Conservation (phyloP, 169 alveolate species). For the Cryptosporidium viatorum region DNA sequence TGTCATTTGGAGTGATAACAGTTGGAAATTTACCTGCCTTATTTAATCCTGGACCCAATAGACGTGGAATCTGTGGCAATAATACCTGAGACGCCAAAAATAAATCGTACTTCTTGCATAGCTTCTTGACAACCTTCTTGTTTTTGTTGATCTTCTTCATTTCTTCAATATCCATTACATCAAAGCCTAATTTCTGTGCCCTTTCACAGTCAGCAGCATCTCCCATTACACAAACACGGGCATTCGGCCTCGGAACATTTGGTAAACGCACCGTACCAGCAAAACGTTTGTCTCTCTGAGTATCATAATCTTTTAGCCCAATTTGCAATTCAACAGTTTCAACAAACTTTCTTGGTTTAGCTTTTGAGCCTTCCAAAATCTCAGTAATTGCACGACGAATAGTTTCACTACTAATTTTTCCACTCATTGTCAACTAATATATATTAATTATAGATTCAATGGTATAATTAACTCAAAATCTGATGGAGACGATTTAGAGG, state of each 20-base stretch:
- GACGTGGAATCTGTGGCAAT: slow-evolving; percentile 98
- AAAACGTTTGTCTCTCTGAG: slow-evolving; percentile 99
- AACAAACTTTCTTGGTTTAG: slow-evolving; percentile 94
- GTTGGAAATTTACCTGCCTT: slow-evolving; percentile 99
- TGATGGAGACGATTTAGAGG: not conserved
- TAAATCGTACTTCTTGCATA: slow-evolving; percentile 95
- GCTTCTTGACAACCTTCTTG: slow-evolving; percentile 97
- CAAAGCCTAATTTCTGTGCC: slow-evolving; percentile 96
- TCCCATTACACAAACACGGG: slow-evolving; percentile 98
- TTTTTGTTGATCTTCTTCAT: slow-evolving; percentile 99
- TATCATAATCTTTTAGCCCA: slow-evolving; percentile 99
- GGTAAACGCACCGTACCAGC: slow-evolving; percentile 98
- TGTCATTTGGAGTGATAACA: slow-evolving; percentile 96
- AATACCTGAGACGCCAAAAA: slow-evolving; percentile 98
- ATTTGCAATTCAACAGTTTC: slow-evolving; percentile 99
- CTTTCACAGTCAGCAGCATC: slow-evolving; percentile 99
- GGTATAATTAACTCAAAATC: not conserved
- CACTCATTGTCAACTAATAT: slow-evolving; percentile 32
- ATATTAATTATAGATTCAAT: not conserved
- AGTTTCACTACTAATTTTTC: slow-evolving; percentile 56
- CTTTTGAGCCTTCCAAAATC: slow-evolving; percentile 92
- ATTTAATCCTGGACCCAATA: slow-evolving; percentile 98
- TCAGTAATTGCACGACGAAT: slow-evolving; percentile 89
- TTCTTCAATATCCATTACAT: slow-evolving; percentile 96
- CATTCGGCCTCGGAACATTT: slow-evolving; percentile 94